These are phyloP conservation scores for Sparassis latifolia DNA, from an alignment of 1,284 basidiomycete genomes.

Conservation along the genomic window DNA sequence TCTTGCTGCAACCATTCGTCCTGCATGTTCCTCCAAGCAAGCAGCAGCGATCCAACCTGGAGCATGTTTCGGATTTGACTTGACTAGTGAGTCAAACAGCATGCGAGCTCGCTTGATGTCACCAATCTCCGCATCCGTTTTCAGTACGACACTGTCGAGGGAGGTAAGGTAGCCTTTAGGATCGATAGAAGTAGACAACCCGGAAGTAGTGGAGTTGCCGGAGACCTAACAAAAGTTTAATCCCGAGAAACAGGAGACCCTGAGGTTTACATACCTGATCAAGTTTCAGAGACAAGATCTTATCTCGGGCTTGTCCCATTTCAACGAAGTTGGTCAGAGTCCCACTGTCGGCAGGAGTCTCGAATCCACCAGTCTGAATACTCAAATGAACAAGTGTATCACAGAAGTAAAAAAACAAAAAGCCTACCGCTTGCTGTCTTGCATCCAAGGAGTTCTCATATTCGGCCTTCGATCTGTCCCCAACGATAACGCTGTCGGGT, in stretches of 20 bases:
- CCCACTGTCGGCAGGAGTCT: conserved; percentile 74
- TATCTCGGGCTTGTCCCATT: conserved; percentile 95
- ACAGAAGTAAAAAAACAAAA: neutral
- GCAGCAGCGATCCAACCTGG: conserved; percentile 99
- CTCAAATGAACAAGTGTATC: neutral
- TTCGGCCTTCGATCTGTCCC: conserved; percentile 69
- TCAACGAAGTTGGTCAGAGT: conserved; percentile 93
- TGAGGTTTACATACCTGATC: conserved; percentile 60
- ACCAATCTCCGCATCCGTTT: conserved; percentile 93
- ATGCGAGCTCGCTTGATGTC: conserved; percentile 97
- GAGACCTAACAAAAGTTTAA: conserved; percentile 45
- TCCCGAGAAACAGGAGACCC: neutral
- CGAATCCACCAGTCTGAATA: conserved; percentile 58
- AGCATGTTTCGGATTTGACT: conserved; percentile 95
- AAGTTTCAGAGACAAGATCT: conserved; percentile 88
- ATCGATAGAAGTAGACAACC: conserved; percentile 85
- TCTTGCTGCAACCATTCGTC: conserved; percentile 90
- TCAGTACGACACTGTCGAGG: conserved; percentile 84
- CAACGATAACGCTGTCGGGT: conserved; percentile 87
- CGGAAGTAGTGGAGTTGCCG: conserved; percentile 64
- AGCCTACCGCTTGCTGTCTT: conserved; percentile 59
- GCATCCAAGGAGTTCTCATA: conserved; percentile 73
- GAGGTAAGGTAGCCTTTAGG: conserved; percentile 97
- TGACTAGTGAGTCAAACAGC: conserved; percentile 93
- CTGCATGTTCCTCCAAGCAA: conserved; percentile 92